These are phyloP conservation scores for Plenodomus biglobosus DNA, from an alignment of 2,329 filamentous ascomycete genomes.

Conservation along the genomic window DNA sequence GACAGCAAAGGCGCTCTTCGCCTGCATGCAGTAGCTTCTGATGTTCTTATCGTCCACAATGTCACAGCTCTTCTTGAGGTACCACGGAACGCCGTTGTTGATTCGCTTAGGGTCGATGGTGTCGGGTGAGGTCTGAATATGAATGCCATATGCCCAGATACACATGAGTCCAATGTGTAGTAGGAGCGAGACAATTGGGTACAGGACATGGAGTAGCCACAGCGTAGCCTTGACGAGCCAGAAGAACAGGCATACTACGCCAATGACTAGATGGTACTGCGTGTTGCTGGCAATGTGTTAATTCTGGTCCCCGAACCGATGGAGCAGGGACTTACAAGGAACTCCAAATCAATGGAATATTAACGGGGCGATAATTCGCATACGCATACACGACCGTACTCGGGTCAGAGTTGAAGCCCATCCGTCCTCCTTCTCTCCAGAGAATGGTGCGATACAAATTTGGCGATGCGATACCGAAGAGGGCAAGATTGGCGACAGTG, in stretches of 20 bases:
- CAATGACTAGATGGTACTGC: constrained; percentile 74
- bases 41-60: constrained; percentile 60
- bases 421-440: constrained; percentile 70
- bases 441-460: constrained; percentile 70
- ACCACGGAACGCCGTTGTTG: constrained; percentile 69
- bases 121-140: constrained; percentile 73
- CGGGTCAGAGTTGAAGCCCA: constrained; percentile 75
- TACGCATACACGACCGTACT: constrained; percentile 69
- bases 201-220: constrained; percentile 71
- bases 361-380: constrained; percentile 66
- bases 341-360: constrained; percentile 72
- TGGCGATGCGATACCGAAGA: constrained; percentile 73
- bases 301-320: neutral
- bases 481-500: constrained; percentile 65
- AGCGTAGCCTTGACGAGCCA: constrained; percentile 69
- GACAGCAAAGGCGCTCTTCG: constrained; percentile 66
- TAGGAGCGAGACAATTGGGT: constrained; percentile 63
- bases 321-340: constrained; percentile 59
- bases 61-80: constrained; percentile 69
- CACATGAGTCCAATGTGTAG: constrained; percentile 60
- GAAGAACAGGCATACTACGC: constrained; percentile 74
- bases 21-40: constrained; percentile 63
- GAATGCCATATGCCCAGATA: constrained; percentile 67
- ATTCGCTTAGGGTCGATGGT: constrained; percentile 65
- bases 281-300: constrained; percentile 59